Base-by-base conservation (phyloP, 257 asterid species). In the Ilex aquifolium region DNA sequence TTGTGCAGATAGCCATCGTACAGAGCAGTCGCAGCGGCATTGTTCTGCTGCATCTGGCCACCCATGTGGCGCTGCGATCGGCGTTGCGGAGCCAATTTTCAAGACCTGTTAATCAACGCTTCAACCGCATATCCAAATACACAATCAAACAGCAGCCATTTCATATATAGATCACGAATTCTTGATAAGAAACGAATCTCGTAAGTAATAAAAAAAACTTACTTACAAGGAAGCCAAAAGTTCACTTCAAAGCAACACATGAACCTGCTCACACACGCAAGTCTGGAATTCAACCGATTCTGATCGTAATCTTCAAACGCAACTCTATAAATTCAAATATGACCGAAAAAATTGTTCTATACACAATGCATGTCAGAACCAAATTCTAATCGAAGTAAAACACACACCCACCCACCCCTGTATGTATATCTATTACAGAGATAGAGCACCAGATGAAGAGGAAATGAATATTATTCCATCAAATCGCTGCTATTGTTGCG, bases 41-140 rank as follows among this genome's bases (percentile, higher is more conserved):
- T 83, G 89, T 95, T 85, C 95, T 83, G 99, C 86, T 92, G 97
- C 94, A 85, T 87, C 94, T 92, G 97, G 95, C 99, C 99, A 87
- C 97, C 97, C 81, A 83, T 80, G 97, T 85, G 99, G 88, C 96
- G 88, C 97, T 85, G 91, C 66, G 82, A 73, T 87, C 96, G 74
- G 81, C 89, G 88, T 77, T 87, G 99, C 14, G 99, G 99, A 82
- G 98, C 97, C 99, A 92, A 89, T 65, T 91, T 85, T 85, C 75
- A 84, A 83, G 90, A 83, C 85, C 91, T 85, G 73, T 80, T 70
- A 60, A 61, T 77, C 90, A 54, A 72, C 44, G 66, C 93, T 82
- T 69, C 77, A 70, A 59, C 67, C 52, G 58, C 60, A 51, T 31
- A 69, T 58, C 67, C 14, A 51, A 63, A 48, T 32, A 39, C 21